Base-by-base conservation (phyloP, 352 stramenopile species). In the Thalassiosira hispida region DNA sequence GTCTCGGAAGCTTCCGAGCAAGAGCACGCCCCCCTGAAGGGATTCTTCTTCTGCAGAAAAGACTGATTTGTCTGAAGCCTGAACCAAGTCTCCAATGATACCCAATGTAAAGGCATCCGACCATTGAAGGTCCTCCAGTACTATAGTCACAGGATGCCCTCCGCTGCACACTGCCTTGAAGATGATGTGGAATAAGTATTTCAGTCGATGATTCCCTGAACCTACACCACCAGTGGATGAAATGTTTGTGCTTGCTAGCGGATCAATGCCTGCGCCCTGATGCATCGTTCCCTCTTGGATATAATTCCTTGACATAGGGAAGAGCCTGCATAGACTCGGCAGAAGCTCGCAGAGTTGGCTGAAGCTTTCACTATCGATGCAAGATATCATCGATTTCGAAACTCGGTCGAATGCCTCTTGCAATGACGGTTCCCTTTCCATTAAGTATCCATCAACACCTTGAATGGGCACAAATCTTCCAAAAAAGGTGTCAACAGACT, bases 111-210 rank as follows among this genome's bases (percentile, higher is more conserved):
- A 49, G 14, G 47, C 23, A 16, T 60, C 38, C 6, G 46, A 6
- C 63, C 63, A 73, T 44, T 73, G 63, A 12, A 73, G 6, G 47
- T 73, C 63, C 12, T 73, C 63, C 35, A 52, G 23, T 14, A 16
- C n/a, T 20, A 60, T 25, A 18, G 35, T 27, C 6, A 73, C 51
- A 31, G 49, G 65, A 23, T 46, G 22, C 5, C 65, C 65, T 11
- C 14, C 31, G 23, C 31, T 35, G 42, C 65, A 73, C 40, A 73
- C 33, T 33, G 65, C 42, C 31, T 73, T 52, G 18, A 65, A 35
- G 22, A 60, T 33, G 12, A 63, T 12, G 14, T 38, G 20, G 22
- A 64, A 44, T 35, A 73, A 44, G 35, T 66, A 53, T 31, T 47
- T 61, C 2, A 51, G 18, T 20, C 49, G 31, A n/a, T 29, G 49